Percentiles rank a stretch among this genome's conserved stretches.
phyloP scores from a whole-genome alignment of 2,329 filamentous ascomycete genomes.

The Kalmusia sp. region DNA sequence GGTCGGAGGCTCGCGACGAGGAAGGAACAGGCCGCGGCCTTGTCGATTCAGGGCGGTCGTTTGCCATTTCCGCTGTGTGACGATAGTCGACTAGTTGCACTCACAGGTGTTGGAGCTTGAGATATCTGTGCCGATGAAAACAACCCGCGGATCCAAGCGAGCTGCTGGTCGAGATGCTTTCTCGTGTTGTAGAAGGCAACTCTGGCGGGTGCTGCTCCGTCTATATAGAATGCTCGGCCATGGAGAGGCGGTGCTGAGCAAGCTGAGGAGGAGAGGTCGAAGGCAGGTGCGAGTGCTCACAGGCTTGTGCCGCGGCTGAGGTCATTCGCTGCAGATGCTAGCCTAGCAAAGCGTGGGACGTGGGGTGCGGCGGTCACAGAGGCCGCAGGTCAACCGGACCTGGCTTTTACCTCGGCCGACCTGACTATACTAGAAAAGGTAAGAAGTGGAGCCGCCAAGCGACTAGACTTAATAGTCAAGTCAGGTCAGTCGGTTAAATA shows the following conservation, averaged over 20 bases:
- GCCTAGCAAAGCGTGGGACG: constrained; percentile 20
- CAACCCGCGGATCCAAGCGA: constrained; percentile 19
- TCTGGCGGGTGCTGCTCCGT: neutral
- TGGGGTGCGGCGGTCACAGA: constrained; percentile 30
- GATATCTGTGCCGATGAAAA: constrained; percentile 32
- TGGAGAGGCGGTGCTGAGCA: neutral
- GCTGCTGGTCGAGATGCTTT: constrained; percentile 1
- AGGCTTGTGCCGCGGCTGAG: constrained; percentile 19
- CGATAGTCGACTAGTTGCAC: too few relatives aligned
- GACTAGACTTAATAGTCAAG: too few relatives aligned
- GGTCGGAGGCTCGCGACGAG: constrained; percentile 31
- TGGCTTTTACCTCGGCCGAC: too few relatives aligned
- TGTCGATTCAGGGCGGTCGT: constrained; percentile 28
- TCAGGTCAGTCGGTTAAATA: too few relatives aligned
- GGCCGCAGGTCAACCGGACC: too few relatives aligned
- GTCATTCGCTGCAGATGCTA: constrained; percentile 30
- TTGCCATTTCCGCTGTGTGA: constrained; percentile 25
- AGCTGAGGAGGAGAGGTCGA: constrained; percentile 14
- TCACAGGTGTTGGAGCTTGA: constrained; percentile 17
- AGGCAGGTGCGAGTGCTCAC: neutral
- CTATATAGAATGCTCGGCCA: neutral
- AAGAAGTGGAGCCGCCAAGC: too few relatives aligned
- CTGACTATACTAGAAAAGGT: too few relatives aligned
- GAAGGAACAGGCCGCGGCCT: constrained; percentile 38
- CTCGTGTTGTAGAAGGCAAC: neutral